phyloP scores from a whole-genome alignment of 2,329 filamentous ascomycete genomes.

The Ophiostoma piceae region DNA sequence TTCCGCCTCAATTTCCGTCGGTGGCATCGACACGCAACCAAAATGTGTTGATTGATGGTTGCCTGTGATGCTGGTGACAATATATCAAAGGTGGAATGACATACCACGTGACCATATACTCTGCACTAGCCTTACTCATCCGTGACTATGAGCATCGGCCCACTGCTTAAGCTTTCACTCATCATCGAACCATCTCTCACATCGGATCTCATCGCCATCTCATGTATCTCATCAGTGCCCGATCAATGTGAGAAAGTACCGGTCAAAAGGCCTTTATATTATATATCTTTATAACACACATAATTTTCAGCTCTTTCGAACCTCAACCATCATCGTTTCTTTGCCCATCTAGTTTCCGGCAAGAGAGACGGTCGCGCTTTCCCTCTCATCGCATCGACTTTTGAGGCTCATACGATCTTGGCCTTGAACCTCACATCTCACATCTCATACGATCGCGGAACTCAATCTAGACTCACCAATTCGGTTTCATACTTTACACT shows the following conservation, averaged over 20 bases:
- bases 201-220: conserved; percentile 3
- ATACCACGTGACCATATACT: neutral
- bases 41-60: neutral
- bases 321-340: neutral
- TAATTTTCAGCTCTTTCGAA: neutral
- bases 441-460: neutral
- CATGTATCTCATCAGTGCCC: neutral
- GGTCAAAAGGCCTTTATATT: neutral
- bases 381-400: neutral
- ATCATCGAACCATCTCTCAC: conserved; percentile 1
- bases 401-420: neutral
- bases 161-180: neutral
- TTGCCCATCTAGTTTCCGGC: neutral
- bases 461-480: neutral
- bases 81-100: neutral
- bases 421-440: neutral
- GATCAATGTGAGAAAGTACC: neutral
- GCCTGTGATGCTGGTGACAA: neutral
- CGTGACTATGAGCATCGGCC: neutral
- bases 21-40: neutral
- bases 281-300: neutral
- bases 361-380: neutral
- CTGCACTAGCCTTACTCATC: neutral
- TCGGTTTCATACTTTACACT: neutral
- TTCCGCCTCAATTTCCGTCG: neutral